A percentile compares a stretch with the other conserved stretches of the same genome.
Evolutionary conservation across 257 asterid species (phyloP).

Genomic region (Fraxinus quadrangulata): DNA sequence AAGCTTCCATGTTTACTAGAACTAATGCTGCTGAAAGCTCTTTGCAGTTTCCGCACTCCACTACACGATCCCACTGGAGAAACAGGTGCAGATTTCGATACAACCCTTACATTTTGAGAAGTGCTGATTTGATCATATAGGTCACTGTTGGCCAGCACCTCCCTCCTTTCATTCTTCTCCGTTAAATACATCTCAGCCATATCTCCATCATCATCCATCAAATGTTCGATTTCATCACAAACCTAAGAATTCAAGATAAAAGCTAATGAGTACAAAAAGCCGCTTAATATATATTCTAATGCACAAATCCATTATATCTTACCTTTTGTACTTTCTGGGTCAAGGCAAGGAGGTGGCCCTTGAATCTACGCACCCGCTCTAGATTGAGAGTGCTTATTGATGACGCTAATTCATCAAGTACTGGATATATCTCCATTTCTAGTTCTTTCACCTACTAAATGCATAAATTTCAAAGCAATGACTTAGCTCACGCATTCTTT

Average conservation of each 20-base stretch:
- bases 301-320: conserved; percentile 16
- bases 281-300: conserved; percentile 13
- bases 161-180: conserved; percentile 85
- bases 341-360: conserved; percentile 91
- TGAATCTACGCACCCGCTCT: conserved; percentile 95
- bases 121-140: conserved; percentile 43
- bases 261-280: conserved; percentile 16
- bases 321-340: conserved; percentile 98
- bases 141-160: conserved; percentile 49
- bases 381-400: conserved; percentile 90
- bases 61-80: conserved; percentile 73
- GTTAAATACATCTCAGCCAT: conserved; percentile 99
- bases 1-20: conserved; percentile 82
- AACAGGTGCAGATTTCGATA: conserved; percentile 73
- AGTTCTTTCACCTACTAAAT: conserved; percentile 80
- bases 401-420: conserved; percentile 87
- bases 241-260: conserved; percentile 51
- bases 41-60: conserved; percentile 62
- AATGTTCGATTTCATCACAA: conserved; percentile 93
- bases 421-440: conserved; percentile 86
- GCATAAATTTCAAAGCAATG: conserved; percentile 31
- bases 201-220: conserved; percentile 98
- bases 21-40: conserved; percentile 84
- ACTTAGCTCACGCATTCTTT: not conserved
- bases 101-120: conserved; percentile 36